Percentiles rank a stretch among this genome's conserved stretches.
phyloP scores from a whole-genome alignment of 495 filamentous ascomycete genomes.

The Trypethelium eluteriae region DNA sequence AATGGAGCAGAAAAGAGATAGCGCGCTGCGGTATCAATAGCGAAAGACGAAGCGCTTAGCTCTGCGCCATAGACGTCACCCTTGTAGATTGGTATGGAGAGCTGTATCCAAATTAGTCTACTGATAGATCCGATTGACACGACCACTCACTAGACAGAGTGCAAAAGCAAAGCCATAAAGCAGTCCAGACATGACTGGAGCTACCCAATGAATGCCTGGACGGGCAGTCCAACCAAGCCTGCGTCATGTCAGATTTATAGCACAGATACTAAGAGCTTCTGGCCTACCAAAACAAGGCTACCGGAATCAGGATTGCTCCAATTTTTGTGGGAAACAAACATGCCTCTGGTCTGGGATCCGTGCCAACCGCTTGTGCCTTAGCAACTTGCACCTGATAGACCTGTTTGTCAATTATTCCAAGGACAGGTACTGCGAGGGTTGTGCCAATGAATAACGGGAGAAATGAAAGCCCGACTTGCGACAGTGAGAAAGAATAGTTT shows the following conservation, averaged over 20 bases:
- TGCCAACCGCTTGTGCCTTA: not conserved
- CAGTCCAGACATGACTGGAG: slow-evolving; percentile 41
- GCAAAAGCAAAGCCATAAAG: slow-evolving; percentile 33
- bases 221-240: slow-evolving; percentile 41
- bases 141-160: slow-evolving; percentile 28
- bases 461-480: not conserved
- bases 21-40: slow-evolving; percentile 56
- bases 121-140: slow-evolving; percentile 53
- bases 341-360: slow-evolving; percentile 14
- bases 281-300: not conserved
- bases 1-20: slow-evolving; percentile 58
- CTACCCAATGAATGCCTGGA: slow-evolving; percentile 43
- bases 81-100: slow-evolving; percentile 10
- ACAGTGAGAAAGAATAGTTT: not conserved
- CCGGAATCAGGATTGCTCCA: not conserved
- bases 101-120: not conserved
- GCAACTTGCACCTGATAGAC: not conserved
- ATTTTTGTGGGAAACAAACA: slow-evolving; percentile 16
- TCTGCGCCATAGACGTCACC: slow-evolving; percentile 1
- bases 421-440: not conserved
- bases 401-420: not conserved
- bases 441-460: not conserved
- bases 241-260: not conserved
- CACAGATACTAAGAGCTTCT: not conserved
- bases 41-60: slow-evolving; percentile 47